Evolutionary conservation across 2,329 filamentous ascomycete species (phyloP), one percentile per base, ranked within the genome.

Genomic region (Diplodia corticola): DNA sequence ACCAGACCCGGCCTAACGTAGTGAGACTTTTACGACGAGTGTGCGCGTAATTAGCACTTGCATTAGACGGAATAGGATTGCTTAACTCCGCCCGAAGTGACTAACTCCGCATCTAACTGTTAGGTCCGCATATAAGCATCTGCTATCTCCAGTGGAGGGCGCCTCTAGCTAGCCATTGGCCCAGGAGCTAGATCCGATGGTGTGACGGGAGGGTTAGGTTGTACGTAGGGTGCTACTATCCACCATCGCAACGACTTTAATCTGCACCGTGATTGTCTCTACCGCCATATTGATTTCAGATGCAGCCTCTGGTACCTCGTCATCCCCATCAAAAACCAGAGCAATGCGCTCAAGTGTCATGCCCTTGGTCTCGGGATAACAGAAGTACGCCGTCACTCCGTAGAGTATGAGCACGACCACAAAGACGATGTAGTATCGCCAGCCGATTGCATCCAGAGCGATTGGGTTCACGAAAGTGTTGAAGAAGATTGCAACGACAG

Each of bases 401-500:
- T 67, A 66, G 12, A 65, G 22, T 13, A 68, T 17, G 10, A 61
- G 44, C 26, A 61, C 28, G 5, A 61, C 44, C 5, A 61, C n/a
- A 20, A 61, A 61, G 7, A 81, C 77, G 48, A 80, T 77, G 69
- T 81, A 81, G 68, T 79, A 81, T 68, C 78, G 80, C 80, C 79
- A 81, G 3, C 69, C 69, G 9, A 82, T 74, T 12, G 68, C 67
- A 1, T 74, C 70, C 24, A 81, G 72, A 5, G 77, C 80, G 28
- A 82, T 75, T 3, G 80, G 80, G 60, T 81, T 82, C 64, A 80
- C 78, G 69, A 78, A 79, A 57, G 75, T 72, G 70, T 78, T 78
- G 68, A 78, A 77, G 69, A 83, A 80, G 20, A 84, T 78, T 24
- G 81, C 79, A 33, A 79, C 70, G 69, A 81, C 78, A 66, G 82